Evolutionary conservation across 2,329 filamentous ascomycete genomes (phyloP).

Genomic region (Metarhizium sp.): DNA sequence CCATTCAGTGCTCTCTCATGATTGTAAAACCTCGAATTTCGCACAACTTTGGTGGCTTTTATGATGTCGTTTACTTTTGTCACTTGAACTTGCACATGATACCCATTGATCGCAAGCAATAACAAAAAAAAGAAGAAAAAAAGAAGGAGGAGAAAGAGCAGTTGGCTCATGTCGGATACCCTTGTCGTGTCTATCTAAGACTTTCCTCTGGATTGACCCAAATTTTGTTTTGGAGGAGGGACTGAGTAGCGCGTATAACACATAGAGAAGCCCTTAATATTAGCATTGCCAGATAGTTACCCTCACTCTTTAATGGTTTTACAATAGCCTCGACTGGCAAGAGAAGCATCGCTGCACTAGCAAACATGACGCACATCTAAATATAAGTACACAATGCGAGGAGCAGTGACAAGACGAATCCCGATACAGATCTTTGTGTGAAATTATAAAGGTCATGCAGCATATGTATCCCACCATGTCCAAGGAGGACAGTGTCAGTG

Average conservation of each 20-base stretch:
- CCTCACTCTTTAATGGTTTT: neutral
- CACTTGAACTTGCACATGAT: slow-evolving; percentile 6
- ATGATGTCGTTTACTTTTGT: neutral
- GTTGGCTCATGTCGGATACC: neutral
- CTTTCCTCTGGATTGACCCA: neutral
- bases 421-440: too few species aligned
- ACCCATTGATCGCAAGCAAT: slow-evolving; percentile 6
- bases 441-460: too few species aligned
- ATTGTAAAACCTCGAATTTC: neutral
- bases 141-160: neutral
- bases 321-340: neutral
- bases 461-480: too few species aligned
- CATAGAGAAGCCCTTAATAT: neutral
- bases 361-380: neutral
- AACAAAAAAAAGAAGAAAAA: neutral
- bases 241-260: neutral
- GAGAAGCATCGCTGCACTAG: neutral
- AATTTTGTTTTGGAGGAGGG: neutral
- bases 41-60: neutral
- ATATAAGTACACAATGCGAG: neutral
- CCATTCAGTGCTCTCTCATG: slow-evolving; percentile 45
- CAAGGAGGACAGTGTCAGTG: too few species aligned
- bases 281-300: neutral
- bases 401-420: neutral
- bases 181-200: neutral